Percentiles rank a stretch among this genome's conserved stretches.
Conservation (phyloP, 768 basidiomycete species). For the Boletus eberwhitei region DNA sequence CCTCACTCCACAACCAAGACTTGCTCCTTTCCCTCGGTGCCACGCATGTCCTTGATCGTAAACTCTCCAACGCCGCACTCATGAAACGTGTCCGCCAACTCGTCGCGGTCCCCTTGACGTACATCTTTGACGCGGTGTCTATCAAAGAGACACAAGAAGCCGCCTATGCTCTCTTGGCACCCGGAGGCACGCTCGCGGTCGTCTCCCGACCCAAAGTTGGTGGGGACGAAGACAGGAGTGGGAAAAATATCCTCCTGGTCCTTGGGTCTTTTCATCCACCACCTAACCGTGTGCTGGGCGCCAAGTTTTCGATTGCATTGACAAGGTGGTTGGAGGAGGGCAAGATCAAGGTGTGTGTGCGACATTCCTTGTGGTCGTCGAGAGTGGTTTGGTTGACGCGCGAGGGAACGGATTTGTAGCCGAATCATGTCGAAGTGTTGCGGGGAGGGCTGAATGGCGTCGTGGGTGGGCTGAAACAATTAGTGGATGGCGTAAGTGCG, state of each 20-base stretch:
- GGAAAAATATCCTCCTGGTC: background rate
- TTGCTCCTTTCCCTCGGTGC: slow-evolving; percentile 36
- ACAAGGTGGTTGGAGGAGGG: slow-evolving; percentile 14
- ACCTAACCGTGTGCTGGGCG: slow-evolving; percentile 1
- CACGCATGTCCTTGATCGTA: slow-evolving; percentile 33
- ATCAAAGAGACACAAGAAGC: slow-evolving; percentile 31
- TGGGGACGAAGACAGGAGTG: background rate
- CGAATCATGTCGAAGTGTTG: slow-evolving; percentile 37
- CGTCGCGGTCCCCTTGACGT: background rate
- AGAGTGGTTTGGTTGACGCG: background rate
- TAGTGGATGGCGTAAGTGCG: slow-evolving; percentile 35
- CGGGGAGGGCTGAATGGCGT: slow-evolving; percentile 37
- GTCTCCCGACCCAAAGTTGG: background rate
- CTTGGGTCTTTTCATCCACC: slow-evolving; percentile 3
- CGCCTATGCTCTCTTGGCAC: slow-evolving; percentile 27
- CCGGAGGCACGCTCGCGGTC: slow-evolving; percentile 28
- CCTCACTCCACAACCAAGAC: slow-evolving; percentile 31
- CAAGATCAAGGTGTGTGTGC: slow-evolving; percentile 15
- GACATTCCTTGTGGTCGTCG: background rate
- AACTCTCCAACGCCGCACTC: slow-evolving; percentile 15
- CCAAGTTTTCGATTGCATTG: slow-evolving; percentile 7
- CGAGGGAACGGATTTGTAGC: slow-evolving; percentile 19
- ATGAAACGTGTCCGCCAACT: slow-evolving; percentile 1
- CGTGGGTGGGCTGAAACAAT: slow-evolving; percentile 26
- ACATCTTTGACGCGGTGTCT: slow-evolving; percentile 31